Percentiles rank a stretch among this genome's conserved stretches.
These are phyloP conservation scores for Anthracocystis setariae DNA, from an alignment of 1,284 basidiomycete species.

Conservation along the genomic window DNA sequence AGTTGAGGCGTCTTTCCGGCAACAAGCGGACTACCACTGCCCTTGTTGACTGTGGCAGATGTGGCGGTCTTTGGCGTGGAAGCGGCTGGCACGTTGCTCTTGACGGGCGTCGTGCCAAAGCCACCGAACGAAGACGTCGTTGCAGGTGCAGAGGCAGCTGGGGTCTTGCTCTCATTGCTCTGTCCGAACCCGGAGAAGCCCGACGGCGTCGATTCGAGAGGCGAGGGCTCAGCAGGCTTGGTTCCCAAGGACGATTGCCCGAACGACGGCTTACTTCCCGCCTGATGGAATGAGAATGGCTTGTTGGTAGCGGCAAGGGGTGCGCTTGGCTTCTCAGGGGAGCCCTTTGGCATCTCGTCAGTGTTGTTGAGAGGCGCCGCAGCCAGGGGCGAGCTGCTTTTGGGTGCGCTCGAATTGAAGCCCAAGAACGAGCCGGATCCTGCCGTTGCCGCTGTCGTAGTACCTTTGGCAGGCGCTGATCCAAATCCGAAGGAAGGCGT, in stretches of 20 bases:
- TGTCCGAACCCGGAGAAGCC: constrained; percentile 27
- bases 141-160: background rate
- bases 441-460: constrained; percentile 1
- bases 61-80: constrained; percentile 7
- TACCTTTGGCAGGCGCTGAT: constrained; percentile 17
- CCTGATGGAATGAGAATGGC: constrained; percentile 28
- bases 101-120: constrained; percentile 13
- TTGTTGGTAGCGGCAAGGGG: constrained; percentile 15
- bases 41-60: constrained; percentile 4
- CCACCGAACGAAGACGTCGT: constrained; percentile 11
- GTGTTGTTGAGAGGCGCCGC: constrained; percentile 44
- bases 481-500: constrained; percentile 3
- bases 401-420: constrained; percentile 49
- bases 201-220: constrained; percentile 7
- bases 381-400: constrained; percentile 54
- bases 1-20: constrained; percentile 31
- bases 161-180: constrained; percentile 1
- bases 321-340: constrained; percentile 30
- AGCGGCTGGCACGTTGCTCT: constrained; percentile 3
- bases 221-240: constrained; percentile 14
- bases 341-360: constrained; percentile 28
- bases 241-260: constrained; percentile 8
- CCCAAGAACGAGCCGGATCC: constrained; percentile 27
- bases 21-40: constrained; percentile 15
- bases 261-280: constrained; percentile 17